Percentiles rank a stretch among this genome's conserved stretches.
Conservation (phyloP, 495 filamentous ascomycete species). For the Xylaria bambusicola region DNA sequence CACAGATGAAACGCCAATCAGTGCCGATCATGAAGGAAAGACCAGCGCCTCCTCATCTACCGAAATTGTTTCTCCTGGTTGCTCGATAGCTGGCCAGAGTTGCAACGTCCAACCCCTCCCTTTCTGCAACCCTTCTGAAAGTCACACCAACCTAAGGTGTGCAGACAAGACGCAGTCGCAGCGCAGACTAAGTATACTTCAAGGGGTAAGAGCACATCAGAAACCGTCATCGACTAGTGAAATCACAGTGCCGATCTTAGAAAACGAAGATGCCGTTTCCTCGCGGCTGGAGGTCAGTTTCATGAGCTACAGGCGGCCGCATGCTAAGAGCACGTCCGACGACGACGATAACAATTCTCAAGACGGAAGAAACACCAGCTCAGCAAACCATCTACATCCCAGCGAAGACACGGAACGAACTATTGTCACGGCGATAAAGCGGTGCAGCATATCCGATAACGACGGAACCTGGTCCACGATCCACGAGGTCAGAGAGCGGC, state of each 20-base stretch:
- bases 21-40: background rate
- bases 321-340: conserved; percentile 12
- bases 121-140: background rate
- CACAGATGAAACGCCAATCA: background rate
- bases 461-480: conserved; percentile 6
- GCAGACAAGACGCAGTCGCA: background rate
- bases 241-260: conserved; percentile 8
- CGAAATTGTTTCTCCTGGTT: background rate
- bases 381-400: conserved; percentile 19
- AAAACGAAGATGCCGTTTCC: conserved; percentile 20
- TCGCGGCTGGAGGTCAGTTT: conserved; percentile 26
- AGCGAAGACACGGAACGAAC: conserved; percentile 20
- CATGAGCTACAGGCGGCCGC: conserved; percentile 11
- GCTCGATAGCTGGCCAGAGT: background rate
- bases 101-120: background rate
- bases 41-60: background rate
- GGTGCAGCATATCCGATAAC: background rate
- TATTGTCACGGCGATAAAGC: background rate
- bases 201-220: background rate
- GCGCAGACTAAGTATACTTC: background rate
- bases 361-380: conserved; percentile 19
- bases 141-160: background rate
- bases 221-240: conserved; percentile 1
- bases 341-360: conserved; percentile 6
- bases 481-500: background rate